These are phyloP conservation scores for Neonectria faginata DNA, from an alignment of 2,329 filamentous ascomycete genomes.

Conservation along the genomic window DNA sequence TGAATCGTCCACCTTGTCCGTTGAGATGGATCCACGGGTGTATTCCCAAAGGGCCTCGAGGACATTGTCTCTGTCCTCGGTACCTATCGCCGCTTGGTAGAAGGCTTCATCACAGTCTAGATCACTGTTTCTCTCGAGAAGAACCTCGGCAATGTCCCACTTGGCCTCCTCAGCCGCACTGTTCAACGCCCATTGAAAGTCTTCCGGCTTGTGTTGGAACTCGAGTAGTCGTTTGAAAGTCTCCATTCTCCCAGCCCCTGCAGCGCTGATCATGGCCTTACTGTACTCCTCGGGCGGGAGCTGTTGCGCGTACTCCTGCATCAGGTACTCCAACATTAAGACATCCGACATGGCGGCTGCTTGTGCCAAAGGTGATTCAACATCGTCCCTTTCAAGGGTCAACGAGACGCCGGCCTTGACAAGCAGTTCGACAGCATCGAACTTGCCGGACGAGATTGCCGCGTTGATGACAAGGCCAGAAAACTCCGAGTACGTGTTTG, in stretches of 20 bases:
- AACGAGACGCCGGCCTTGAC: conserved; percentile 54
- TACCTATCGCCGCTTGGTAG: conserved; percentile 13
- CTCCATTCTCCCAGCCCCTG: conserved; percentile 53
- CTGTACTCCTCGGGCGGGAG: conserved; percentile 54
- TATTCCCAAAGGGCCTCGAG: conserved; percentile 12
- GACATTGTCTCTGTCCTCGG: not conserved
- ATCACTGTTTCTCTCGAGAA: conserved; percentile 49
- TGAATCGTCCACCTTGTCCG: not conserved
- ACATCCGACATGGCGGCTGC: conserved; percentile 54
- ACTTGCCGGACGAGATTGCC: conserved; percentile 56
- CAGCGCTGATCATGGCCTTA: conserved; percentile 54
- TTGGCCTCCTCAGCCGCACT: conserved; percentile 49
- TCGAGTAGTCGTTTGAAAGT: conserved; percentile 53
- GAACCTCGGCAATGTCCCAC: conserved; percentile 53
- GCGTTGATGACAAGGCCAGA: conserved; percentile 54
- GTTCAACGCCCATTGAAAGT: conserved; percentile 51
- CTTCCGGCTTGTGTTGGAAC: conserved; percentile 48
- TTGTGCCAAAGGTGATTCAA: conserved; percentile 52
- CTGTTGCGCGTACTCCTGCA: conserved; percentile 54
- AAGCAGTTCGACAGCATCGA: conserved; percentile 54
- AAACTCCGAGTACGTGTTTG: conserved; percentile 48
- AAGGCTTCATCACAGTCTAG: conserved; percentile 54
- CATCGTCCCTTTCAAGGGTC: conserved; percentile 19
- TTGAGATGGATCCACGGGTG: not conserved
- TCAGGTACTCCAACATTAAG: conserved; percentile 56